Conservation (phyloP, 257 asterid genomes). For the Catharanthus roseus region DNA sequence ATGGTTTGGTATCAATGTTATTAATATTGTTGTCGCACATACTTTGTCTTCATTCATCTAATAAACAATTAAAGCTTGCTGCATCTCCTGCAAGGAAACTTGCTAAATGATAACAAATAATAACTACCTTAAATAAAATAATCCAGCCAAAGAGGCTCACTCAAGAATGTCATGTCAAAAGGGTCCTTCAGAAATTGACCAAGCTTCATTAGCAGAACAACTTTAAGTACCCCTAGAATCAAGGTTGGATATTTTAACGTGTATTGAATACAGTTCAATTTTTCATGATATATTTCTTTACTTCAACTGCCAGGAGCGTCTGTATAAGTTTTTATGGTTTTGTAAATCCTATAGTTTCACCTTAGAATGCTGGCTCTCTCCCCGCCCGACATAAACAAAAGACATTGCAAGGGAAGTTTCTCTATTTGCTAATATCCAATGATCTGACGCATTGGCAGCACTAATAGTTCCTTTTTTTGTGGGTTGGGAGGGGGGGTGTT, state of each 20-base stretch:
- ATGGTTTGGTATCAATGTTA: too few relatives aligned
- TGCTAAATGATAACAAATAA: neutral
- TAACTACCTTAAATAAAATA: neutral
- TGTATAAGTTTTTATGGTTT: neutral
- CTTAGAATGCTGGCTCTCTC: neutral
- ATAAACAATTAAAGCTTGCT: neutral
- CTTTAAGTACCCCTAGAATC: neutral
- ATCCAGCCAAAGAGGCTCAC: neutral
- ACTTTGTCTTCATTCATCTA: neutral
- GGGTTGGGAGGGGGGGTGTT: too few relatives aligned
- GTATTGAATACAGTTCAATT: too few relatives aligned
- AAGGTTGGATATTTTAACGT: neutral
- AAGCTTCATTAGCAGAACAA: neutral
- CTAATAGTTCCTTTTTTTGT: too few relatives aligned
- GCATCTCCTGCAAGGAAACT: neutral
- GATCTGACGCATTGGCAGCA: too few relatives aligned
- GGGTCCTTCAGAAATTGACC: neutral
- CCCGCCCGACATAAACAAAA: too few relatives aligned
- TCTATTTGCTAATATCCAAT: neutral
- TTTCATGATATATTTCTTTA: neutral
- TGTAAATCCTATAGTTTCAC: neutral
- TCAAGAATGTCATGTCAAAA: neutral
- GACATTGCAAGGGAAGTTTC: too few relatives aligned
- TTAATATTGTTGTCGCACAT: neutral
- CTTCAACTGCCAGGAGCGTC: neutral